phyloP scores from a whole-genome alignment of 2,329 filamentous ascomycete genomes.

The Fusarium musae region DNA sequence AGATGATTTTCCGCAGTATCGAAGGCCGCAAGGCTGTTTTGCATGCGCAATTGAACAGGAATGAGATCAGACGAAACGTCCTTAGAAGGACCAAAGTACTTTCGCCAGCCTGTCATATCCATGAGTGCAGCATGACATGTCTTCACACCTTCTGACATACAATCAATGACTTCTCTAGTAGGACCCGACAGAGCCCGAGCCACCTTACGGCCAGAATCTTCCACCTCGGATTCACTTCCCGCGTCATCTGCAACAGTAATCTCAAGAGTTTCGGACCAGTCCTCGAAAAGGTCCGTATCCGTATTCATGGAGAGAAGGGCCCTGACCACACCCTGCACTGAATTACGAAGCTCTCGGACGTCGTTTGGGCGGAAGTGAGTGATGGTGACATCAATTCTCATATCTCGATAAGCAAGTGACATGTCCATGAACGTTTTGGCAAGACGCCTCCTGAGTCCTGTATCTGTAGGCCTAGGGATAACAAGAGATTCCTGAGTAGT shows the following conservation, averaged over 20 bases:
- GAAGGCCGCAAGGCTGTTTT: constrained; percentile 57
- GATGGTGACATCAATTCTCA: constrained; percentile 66
- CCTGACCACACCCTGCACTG: constrained; percentile 65
- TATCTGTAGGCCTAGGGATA: constrained; percentile 46
- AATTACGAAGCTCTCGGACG: constrained; percentile 62
- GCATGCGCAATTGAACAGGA: constrained; percentile 53
- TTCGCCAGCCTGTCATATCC: constrained; percentile 62
- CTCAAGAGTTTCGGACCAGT: constrained; percentile 31
- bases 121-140: constrained; percentile 65
- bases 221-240: constrained; percentile 13
- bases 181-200: constrained; percentile 55
- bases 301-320: constrained; percentile 63
- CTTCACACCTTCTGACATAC: constrained; percentile 57
- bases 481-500: constrained; percentile 47
- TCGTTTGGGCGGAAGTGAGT: constrained; percentile 64
- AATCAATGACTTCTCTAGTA: constrained; percentile 57
- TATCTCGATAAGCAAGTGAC: constrained; percentile 66
- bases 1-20: constrained; percentile 60
- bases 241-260: constrained; percentile 23
- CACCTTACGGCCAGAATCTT: constrained; percentile 39
- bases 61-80: constrained; percentile 56
- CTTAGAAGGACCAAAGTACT: constrained; percentile 57
- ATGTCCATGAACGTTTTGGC: constrained; percentile 65
- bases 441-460: constrained; percentile 55
- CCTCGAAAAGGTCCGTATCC: constrained; percentile 59